phyloP scores from a whole-genome alignment of 2,329 filamentous ascomycete species.

The Lachnellula suecica region DNA sequence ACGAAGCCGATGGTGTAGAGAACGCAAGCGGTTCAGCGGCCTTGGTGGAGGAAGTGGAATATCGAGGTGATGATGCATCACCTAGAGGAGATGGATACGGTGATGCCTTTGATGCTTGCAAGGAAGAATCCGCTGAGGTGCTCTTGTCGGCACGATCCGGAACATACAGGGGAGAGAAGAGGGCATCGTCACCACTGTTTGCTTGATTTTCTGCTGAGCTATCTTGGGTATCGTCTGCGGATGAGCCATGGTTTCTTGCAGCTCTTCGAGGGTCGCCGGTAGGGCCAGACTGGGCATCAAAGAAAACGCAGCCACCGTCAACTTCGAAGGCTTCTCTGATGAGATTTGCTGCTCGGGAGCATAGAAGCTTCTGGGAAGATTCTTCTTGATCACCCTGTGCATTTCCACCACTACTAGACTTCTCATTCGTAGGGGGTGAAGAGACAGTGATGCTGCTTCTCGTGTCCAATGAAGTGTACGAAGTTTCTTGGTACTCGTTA shows the following conservation, averaged over 20 bases:
- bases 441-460: slow-evolving; percentile 13
- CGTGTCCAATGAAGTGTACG: too few relatives aligned
- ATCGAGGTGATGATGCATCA: slow-evolving; percentile 17
- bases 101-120: too few relatives aligned
- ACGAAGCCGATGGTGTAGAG: slow-evolving; percentile 29
- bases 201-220: slow-evolving; percentile 16
- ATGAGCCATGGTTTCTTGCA: neutral
- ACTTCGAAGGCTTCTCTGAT: slow-evolving; percentile 34
- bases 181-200: slow-evolving; percentile 16
- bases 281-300: slow-evolving; percentile 32
- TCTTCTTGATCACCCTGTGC: too few relatives aligned
- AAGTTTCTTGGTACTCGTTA: too few relatives aligned
- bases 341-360: slow-evolving; percentile 33
- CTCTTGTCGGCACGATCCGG: too few relatives aligned
- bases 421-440: too few relatives aligned
- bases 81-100: neutral
- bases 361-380: slow-evolving; percentile 26
- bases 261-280: slow-evolving; percentile 13
- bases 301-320: slow-evolving; percentile 33
- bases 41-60: slow-evolving; percentile 17
- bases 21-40: slow-evolving; percentile 31
- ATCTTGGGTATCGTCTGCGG: slow-evolving; percentile 9
- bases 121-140: too few relatives aligned
- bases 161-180: too few relatives aligned
- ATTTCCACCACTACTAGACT: too few relatives aligned